Conservation (phyloP, 129 eudicot genomes). For the Helianthus annuus region DNA sequence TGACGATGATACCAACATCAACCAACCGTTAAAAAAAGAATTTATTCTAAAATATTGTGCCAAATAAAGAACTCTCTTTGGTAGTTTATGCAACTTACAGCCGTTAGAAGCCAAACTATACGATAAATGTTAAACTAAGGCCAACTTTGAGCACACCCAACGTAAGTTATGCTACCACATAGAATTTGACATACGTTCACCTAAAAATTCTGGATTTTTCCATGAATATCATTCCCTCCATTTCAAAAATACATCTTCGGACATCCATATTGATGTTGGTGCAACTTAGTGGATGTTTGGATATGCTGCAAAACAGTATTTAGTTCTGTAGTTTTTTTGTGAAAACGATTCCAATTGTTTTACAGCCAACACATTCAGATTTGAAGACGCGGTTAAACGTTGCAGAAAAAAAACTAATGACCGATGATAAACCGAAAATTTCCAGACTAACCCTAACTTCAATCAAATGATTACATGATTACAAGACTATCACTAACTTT, state of each 20-base stretch:
- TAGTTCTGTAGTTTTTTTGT: neutral
- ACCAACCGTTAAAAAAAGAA: neutral
- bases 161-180: neutral
- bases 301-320: neutral
- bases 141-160: neutral
- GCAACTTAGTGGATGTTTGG: neutral
- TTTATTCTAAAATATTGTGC: neutral
- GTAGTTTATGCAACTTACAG: neutral
- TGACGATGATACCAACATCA: too few relatives aligned
- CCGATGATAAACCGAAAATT: neutral
- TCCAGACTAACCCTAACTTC: neutral
- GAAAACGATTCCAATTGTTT: neutral
- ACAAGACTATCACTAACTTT: too few relatives aligned
- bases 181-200: neutral
- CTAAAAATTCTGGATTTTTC: neutral
- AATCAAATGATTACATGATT: too few relatives aligned
- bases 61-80: constrained; percentile 3
- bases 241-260: neutral
- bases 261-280: neutral
- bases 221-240: neutral
- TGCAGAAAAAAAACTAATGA: neutral
- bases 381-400: neutral
- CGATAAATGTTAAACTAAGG: neutral
- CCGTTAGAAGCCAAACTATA: neutral
- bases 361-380: neutral